A percentile compares a stretch with the other conserved stretches of the same genome.
phyloP scores from a whole-genome alignment of 768 basidiomycete genomes.

The Mycena chlorophos region DNA sequence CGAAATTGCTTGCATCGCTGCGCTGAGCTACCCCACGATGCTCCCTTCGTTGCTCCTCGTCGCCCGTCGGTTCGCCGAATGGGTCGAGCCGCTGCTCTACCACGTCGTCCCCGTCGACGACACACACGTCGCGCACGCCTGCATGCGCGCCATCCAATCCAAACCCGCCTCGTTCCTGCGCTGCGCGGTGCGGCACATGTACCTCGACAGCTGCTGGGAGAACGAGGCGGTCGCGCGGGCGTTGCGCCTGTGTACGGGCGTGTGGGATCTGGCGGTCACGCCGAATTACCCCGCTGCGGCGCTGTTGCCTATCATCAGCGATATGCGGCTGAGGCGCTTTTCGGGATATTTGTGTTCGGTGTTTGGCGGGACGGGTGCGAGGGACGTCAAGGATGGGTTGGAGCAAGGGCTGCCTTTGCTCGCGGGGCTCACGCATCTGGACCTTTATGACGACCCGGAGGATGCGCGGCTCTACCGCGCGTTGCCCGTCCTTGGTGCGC shows the following conservation, averaged over 20 bases:
- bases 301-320: neutral
- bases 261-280: neutral
- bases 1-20: neutral
- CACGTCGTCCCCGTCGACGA: neutral
- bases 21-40: neutral
- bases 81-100: neutral
- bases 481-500: neutral
- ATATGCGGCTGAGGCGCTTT: neutral
- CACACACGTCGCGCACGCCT: neutral
- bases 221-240: neutral
- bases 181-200: neutral
- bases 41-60: neutral
- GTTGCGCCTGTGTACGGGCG: neutral
- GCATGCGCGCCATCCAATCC: neutral
- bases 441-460: neutral
- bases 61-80: neutral
- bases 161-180: neutral
- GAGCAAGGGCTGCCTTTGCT: too few relatives aligned
- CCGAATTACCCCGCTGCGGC: neutral
- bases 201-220: constrained; percentile 1
- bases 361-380: too few relatives aligned
- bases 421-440: neutral
- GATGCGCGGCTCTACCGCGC: neutral
- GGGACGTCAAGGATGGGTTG: too few relatives aligned
- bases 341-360: neutral